Evolutionary conservation across 805 yeast species (phyloP).

Genomic region (Pichia cephalocereana): DNA sequence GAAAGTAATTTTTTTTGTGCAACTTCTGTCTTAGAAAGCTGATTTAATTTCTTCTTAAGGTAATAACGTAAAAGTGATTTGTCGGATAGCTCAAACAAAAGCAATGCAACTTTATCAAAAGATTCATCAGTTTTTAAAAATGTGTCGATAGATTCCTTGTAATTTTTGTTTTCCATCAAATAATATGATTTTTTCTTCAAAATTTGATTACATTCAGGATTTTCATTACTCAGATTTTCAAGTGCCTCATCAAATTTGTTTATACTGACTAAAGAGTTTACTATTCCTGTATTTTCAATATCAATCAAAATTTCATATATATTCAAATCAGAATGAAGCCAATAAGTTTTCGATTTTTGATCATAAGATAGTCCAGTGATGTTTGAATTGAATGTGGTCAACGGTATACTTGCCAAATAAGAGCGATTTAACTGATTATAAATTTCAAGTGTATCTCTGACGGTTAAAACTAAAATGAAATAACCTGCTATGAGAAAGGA

Average conservation of each 20-base stretch:
- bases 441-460: constrained; percentile 30
- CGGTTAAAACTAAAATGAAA: constrained; percentile 42
- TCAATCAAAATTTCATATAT: constrained; percentile 66
- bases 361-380: constrained; percentile 45
- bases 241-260: constrained; percentile 61
- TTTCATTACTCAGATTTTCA: constrained; percentile 22
- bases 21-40: constrained; percentile 20
- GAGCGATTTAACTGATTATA: constrained; percentile 46
- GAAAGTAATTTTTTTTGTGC: constrained; percentile 47
- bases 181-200: constrained; percentile 46
- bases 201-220: constrained; percentile 31
- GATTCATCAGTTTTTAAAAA: constrained; percentile 58
- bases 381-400: constrained; percentile 24
- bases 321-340: constrained; percentile 57
- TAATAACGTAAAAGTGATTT: constrained; percentile 38
- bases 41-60: constrained; percentile 32
- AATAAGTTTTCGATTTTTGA: constrained; percentile 45
- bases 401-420: constrained; percentile 30
- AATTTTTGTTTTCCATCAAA: constrained; percentile 24
- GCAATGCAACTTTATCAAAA: constrained; percentile 60
- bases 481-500: constrained; percentile 42
- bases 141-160: constrained; percentile 39
- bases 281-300: constrained; percentile 64
- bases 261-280: constrained; percentile 53
- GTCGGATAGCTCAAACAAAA: constrained; percentile 36